These are phyloP conservation scores for Geotrichum carabidarum DNA, from an alignment of 1,139 yeast species.

Conservation along the genomic window DNA sequence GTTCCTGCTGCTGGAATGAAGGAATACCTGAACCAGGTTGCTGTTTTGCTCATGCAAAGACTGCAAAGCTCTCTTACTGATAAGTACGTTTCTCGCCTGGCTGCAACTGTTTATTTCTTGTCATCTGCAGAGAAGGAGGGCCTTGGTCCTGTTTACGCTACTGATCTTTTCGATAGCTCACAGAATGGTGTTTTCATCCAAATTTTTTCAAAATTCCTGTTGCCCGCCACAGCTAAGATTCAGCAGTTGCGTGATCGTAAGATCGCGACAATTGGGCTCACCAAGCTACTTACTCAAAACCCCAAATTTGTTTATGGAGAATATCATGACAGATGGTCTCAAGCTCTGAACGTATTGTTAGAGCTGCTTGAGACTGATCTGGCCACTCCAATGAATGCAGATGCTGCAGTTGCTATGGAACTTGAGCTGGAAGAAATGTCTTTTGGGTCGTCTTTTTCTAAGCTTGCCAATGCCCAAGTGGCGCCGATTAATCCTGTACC, in stretches of 20 bases:
- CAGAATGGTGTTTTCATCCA: conserved; percentile 61
- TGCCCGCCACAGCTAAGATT: conserved; percentile 62
- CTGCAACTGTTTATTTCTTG: conserved; percentile 61
- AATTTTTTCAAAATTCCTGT: conserved; percentile 56
- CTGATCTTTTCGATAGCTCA: conserved; percentile 55
- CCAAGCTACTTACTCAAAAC: conserved; percentile 50
- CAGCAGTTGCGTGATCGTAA: conserved; percentile 71
- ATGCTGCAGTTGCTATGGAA: conserved; percentile 40
- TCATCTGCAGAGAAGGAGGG: conserved; percentile 44
- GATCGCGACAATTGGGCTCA: conserved; percentile 66
- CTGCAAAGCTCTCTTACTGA: conserved; percentile 79
- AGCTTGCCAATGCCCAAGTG: conserved; percentile 56
- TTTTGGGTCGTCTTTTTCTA: conserved; percentile 82
- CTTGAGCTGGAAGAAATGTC: conserved; percentile 59
- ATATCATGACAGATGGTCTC: conserved; percentile 45
- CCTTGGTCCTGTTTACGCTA: conserved; percentile 49
- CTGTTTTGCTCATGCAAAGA: conserved; percentile 70
- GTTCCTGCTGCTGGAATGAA: conserved; percentile 50
- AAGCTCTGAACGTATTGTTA: conserved; percentile 51
- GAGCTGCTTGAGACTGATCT: conserved; percentile 41
- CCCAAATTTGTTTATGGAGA: conserved; percentile 37
- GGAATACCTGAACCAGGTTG: conserved; percentile 65
- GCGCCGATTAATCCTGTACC: conserved; percentile 68
- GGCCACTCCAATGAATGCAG: conserved; percentile 27
- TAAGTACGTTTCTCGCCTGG: conserved; percentile 56